Evolutionary conservation across 306 rosid species (phyloP), one percentile per base, ranked within the genome.

Genomic region (Pyrus communis): DNA sequence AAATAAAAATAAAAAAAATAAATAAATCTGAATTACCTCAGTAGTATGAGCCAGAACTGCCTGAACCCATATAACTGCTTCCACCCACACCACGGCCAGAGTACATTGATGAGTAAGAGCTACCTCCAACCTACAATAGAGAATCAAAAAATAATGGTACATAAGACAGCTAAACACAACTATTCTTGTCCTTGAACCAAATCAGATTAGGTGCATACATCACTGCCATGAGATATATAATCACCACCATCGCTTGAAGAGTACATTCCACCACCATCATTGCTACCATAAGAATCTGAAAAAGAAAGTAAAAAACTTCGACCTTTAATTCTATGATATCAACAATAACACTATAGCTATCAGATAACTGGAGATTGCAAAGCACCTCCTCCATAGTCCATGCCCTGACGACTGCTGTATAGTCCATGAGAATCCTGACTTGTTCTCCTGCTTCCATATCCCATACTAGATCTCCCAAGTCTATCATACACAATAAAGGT

Each of bases 211-310:
- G 49, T 71, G 31, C 90, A 82, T 92, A 95, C 99, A 87, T 92
- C 95, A 86, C 86, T 86, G 49, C 89, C 97, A 68, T 96, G 99
- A 65, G 96, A 61, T 61, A 85, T 64, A 69, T 89, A 92, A 71
- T 92, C 97, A 30, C 87, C 86, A 73, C 89, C 93, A 91, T 92
- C 88, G 78, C 93, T 89, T 68, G 99, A 90, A 49, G 99, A 89
- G 85, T 96, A 91, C 84, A 88, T 62, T 70, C 89, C 96, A 75
- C 94, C 89, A 33, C 65, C 84, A 21, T 89, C 96, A 85, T 86
- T 83, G 51, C 90, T 76, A 40, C 90, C 89, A 75, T 78, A 88
- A 64, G 98, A 89, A 86, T 91, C 97, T 96, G 91, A 70, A 82
- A 80, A 30, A 74, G 1, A 70, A 27, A 57, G 21, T 10, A 3